Evolutionary conservation across 441 rosid species (phyloP).

Genomic region (Aleurites moluccanus): DNA sequence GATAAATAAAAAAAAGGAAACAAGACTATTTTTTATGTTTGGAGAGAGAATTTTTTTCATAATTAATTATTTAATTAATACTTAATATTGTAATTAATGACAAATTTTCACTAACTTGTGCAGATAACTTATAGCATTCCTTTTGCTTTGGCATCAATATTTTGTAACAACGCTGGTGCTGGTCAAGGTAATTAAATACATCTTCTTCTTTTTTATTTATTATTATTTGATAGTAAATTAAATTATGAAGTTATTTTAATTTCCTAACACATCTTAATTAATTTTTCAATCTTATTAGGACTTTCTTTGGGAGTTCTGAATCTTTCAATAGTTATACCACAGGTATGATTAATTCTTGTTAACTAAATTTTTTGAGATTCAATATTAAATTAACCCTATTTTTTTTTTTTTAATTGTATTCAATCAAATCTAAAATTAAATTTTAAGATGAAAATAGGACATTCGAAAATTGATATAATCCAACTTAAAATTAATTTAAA

Average conservation of each 20-base stretch:
- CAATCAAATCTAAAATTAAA: no score
- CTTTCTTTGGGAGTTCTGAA: constrained; percentile 87
- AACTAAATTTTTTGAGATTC: background rate
- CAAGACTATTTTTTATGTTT: no score
- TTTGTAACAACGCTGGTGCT: constrained; percentile 56
- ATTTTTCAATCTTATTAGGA: constrained; percentile 40
- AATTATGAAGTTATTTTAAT: background rate
- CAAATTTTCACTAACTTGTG: constrained; percentile 2
- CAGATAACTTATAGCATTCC: constrained; percentile 86
- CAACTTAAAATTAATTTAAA: no score
- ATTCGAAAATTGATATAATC: no score
- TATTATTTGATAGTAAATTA: no score
- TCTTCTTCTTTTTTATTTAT: background rate
- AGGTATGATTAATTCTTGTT: constrained; percentile 34
- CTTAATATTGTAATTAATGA: background rate
- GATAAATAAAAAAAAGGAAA: no score
- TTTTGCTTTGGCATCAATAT: constrained; percentile 89
- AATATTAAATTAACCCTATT: no score
- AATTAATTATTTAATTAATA: background rate
- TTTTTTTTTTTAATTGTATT: no score
- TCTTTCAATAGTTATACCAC: constrained; percentile 78
- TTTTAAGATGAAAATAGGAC: no score
- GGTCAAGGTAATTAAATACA: constrained; percentile 71
- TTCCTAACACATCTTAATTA: background rate
- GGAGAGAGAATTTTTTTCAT: no score